These are phyloP conservation scores for Suillus occidentalis DNA, from an alignment of 768 basidiomycete genomes.

Conservation along the genomic window DNA sequence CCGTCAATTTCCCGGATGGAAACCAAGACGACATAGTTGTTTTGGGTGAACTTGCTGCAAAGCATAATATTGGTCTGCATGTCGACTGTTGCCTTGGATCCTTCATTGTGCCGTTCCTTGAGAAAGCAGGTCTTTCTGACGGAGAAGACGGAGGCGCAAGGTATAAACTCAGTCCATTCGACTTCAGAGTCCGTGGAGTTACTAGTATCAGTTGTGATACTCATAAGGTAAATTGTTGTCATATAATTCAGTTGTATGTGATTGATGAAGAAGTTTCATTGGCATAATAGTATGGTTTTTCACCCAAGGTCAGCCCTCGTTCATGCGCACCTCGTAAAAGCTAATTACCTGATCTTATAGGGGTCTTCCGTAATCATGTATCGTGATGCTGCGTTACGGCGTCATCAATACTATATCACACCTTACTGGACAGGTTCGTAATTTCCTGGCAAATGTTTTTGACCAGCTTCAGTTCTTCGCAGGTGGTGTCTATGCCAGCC, in stretches of 20 bases:
- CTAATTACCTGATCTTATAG: conserved; percentile 37
- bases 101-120: conserved; percentile 92
- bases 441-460: not conserved
- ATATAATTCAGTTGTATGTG: not conserved
- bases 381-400: conserved; percentile 69
- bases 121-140: conserved; percentile 67
- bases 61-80: conserved; percentile 81
- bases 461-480: conserved; percentile 1
- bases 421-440: conserved; percentile 72
- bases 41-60: conserved; percentile 71
- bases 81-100: conserved; percentile 95
- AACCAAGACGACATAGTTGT: conserved; percentile 84
- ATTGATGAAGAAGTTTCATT: not conserved
- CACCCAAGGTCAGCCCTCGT: conserved; percentile 70
- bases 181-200: conserved; percentile 89
- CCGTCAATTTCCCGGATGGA: conserved; percentile 84
- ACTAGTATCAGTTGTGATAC: conserved; percentile 96
- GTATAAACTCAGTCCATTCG: conserved; percentile 70
- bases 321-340: conserved; percentile 4
- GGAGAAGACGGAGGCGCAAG: conserved; percentile 48
- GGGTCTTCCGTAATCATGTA: conserved; percentile 97
- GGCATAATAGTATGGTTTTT: conserved; percentile 76
- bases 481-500: conserved; percentile 91
- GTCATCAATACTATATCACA: conserved; percentile 84
- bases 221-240: conserved; percentile 63